Base-by-base conservation (phyloP, 2,329 filamentous ascomycete species). In the Pseudogymnoascus sp. region DNA sequence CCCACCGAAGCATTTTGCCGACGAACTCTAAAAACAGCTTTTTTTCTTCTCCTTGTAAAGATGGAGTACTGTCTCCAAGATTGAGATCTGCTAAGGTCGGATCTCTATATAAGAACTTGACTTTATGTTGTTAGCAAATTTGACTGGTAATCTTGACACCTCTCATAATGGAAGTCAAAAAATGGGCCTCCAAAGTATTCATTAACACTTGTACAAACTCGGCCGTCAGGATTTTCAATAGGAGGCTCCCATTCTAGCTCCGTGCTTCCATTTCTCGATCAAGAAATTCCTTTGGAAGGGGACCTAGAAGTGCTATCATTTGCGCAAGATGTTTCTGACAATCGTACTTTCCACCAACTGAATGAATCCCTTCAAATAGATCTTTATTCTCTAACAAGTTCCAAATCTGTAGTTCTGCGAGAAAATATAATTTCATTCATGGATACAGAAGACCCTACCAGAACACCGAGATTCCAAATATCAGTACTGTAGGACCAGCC, bases 261-360 rank as follows among this genome's bases (percentile, higher is more conserved):
- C 71, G 76, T 70, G 64, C 18, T 69, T 63, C 23, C 21, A 5
- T 12, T 38, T 63, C 73, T 37, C 73, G 71, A 66, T 71, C 64
- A 62, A 78, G 63, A 7, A 78, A 50, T 62, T 74, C 71, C 62
- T 67, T 70, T 46, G 74, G 75, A 5, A 76, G 76, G 44, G 70
- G 72, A 16, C 76, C 77, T 2, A 79, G 67, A 63, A 79, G 69
- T 18, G 72, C 74, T 62, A 78, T 76, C 70, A 79, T 79, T 65
- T 78, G 71, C 5, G 77, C 76, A 8, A 80, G 64, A 64, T 79
- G 75, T 60, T 69, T 50, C 71, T 73, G 75, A 38, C 74, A 69
- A 68, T 72, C 68, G 56, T 78, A 78, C 1, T 64, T 40, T 21
- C 62, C 59, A 11, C 63, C 42, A 4, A 16, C 46, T 16, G 37